Base-by-base conservation (phyloP, 1,139 yeast species). In the Casaregolazyma lundiana region DNA sequence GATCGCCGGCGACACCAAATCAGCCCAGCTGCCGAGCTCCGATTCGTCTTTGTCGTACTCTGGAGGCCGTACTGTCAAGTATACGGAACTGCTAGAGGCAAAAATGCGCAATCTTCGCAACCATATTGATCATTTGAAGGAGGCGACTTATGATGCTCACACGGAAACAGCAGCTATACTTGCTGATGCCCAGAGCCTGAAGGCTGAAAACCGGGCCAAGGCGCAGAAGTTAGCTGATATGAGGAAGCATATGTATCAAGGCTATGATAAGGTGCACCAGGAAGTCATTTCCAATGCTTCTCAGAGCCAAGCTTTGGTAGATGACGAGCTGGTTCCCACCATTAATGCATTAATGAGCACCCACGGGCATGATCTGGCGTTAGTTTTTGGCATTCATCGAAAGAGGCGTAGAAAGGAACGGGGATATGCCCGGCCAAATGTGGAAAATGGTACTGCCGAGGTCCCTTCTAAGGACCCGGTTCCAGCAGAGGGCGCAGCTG, bases 381-480 rank as follows among this genome's bases (percentile, higher is more conserved):
- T 36, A 9, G 11, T 53, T 17, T 51, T 53, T 30, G 56, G 52
- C 7, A 51, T 53, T 15, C 49, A 51, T 38, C 46, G 47, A 24
- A 44, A 52, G 29, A 21, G 47, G 7, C 43, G 50, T 9, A 43
- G 43, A 42, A 40, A 36, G 30, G 53, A 50, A 19, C 35, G 40
- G n/a, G 43, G 30, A 4, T 41, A 32, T 18, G 35, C 30, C 16
- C 45, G 45, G n/a, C 36, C 40, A 20, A 19, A 21, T 18, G 43
- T 30, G 19, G 38, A 34, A 19, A 45, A 36, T 45, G 39, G 53
- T 50, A 19, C 39, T 29, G 15, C 43, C 16, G 38, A 11, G 15
- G n/a, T 15, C 15, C 35, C 30, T 17, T 8, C 36, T 7, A 17
- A 8, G n/a, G n/a, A 20, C 3, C 35, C 32, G n/a, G 30, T n/a